Conservation (phyloP, 805 yeast genomes). For the Kodamaea laetipori region DNA sequence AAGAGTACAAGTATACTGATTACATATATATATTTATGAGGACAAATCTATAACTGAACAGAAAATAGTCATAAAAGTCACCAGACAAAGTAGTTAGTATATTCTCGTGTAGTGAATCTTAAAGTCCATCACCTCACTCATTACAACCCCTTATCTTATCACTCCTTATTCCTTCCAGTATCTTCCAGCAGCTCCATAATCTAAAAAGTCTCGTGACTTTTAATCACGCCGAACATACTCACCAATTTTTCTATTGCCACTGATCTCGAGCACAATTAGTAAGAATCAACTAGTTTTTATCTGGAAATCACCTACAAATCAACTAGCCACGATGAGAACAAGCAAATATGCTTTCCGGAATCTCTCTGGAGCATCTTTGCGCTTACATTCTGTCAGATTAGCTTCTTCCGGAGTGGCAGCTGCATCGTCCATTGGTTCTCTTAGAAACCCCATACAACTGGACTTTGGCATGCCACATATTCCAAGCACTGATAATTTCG, state of each 20-base stretch:
- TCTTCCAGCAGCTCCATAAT: too few species aligned
- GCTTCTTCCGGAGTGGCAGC: constrained; percentile 6
- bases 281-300: not conserved
- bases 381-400: constrained; percentile 4
- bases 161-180: too few species aligned
- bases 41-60: too few species aligned
- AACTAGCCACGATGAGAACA: constrained; percentile 7
- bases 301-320: not conserved
- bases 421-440: constrained; percentile 1
- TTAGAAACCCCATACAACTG: constrained; percentile 7
- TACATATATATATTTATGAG: too few species aligned
- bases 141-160: too few species aligned
- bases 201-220: constrained; percentile 7
- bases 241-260: constrained; percentile 10
- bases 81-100: too few species aligned
- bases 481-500: constrained; percentile 5
- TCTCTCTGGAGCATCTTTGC: constrained; percentile 8
- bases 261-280: constrained; percentile 5
- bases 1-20: too few species aligned
- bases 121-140: too few species aligned
- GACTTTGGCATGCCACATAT: constrained; percentile 8
- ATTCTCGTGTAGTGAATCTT: too few species aligned
- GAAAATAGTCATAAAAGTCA: too few species aligned
- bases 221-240: constrained; percentile 5
- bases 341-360: constrained; percentile 10